Conservation (phyloP, 768 basidiomycete genomes). For the Tremella fuciformis region DNA sequence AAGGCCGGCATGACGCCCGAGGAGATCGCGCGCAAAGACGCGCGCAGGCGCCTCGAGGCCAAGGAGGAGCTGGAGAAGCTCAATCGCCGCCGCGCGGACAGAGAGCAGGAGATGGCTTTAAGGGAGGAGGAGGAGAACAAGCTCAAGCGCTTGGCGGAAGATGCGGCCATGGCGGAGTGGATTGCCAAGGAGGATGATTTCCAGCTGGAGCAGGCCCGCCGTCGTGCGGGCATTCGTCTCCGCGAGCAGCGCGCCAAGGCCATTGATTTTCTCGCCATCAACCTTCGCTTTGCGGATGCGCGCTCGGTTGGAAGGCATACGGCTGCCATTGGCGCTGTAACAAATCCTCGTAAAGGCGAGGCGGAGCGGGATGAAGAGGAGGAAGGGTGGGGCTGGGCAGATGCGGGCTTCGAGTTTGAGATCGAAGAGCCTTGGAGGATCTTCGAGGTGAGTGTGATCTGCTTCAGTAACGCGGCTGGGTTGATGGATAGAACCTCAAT, state of each 20-base stretch:
- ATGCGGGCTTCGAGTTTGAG: slow-evolving; percentile 91
- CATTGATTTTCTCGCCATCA: slow-evolving; percentile 95
- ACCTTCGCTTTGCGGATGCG: slow-evolving; percentile 81
- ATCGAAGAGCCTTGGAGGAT: slow-evolving; percentile 98
- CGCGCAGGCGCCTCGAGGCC: slow-evolving; percentile 76
- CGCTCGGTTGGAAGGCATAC: slow-evolving; percentile 29
- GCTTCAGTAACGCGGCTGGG: not conserved
- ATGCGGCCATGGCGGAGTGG: slow-evolving; percentile 98
- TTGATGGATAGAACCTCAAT: slow-evolving; percentile 67
- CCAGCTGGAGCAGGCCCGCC: slow-evolving; percentile 88
- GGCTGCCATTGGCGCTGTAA: slow-evolving; percentile 38
- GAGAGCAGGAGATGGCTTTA: slow-evolving; percentile 81
- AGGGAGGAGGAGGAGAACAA: slow-evolving; percentile 89
- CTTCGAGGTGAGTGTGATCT: slow-evolving; percentile 68
- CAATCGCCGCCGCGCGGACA: slow-evolving; percentile 82
- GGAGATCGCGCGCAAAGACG: slow-evolving; percentile 77
- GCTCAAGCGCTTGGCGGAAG: slow-evolving; percentile 85
- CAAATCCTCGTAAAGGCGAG: slow-evolving; percentile 41
- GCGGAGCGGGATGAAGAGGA: slow-evolving; percentile 67
- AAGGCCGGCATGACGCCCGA: slow-evolving; percentile 76
- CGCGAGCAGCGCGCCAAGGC: slow-evolving; percentile 96
- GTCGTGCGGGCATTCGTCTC: slow-evolving; percentile 86
- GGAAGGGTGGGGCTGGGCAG: slow-evolving; percentile 65
- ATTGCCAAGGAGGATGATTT: slow-evolving; percentile 94
- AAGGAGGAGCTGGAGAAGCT: slow-evolving; percentile 91